Evolutionary conservation across 441 rosid species (phyloP), one percentile per base, ranked within the genome.

Genomic region (Pelargonium australe): DNA sequence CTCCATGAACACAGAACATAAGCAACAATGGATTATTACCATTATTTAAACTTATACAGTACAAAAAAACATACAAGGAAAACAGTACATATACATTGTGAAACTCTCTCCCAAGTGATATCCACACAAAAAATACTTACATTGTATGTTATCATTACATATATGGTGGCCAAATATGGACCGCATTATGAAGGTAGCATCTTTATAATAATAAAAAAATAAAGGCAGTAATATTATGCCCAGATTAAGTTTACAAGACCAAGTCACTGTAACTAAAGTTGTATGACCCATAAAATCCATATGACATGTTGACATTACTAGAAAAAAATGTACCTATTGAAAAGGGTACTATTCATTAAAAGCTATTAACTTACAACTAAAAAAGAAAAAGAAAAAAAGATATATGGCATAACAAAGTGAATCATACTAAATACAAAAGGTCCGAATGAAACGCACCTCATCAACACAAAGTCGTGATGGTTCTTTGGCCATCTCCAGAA

Each of bases 401-500:
- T 2, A 60, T n/a, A 60, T 60, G 63, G 63, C 63, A 23, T 60
- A 4, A 40, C 44, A 40, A 40, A 40, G 44, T 40, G 44, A 60
- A 58, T 19, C 63, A 58, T 58, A 58, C 44, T 40, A 20, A 7
- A 58, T 9, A 58, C 63, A 58, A 58, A 60, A 20, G 37, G 37
- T 7, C 25, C 3, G 9, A 60, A 7, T 7, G 37, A 60, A 58
- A 77, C 60, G 12, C 82, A 90, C 95, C 93, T 90, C 96, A 71
- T 89, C 98, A 66, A 88, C 97, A 61, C 98, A 94, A 7, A 89
- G 88, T 49, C 87, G 84, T n/a, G 95, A 85, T 20, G 97, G 97
- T 68, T 91, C 98, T 85, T 94, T 94, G 73, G 98, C 98, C 78
- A 94, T 80, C 82, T 94, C 98, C 8, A 94, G 85, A 40, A 94